A percentile compares a stretch with the other conserved stretches of the same genome.
phyloP scores from a whole-genome alignment of 148 eudicot species.

The Spergularia bocconei region DNA sequence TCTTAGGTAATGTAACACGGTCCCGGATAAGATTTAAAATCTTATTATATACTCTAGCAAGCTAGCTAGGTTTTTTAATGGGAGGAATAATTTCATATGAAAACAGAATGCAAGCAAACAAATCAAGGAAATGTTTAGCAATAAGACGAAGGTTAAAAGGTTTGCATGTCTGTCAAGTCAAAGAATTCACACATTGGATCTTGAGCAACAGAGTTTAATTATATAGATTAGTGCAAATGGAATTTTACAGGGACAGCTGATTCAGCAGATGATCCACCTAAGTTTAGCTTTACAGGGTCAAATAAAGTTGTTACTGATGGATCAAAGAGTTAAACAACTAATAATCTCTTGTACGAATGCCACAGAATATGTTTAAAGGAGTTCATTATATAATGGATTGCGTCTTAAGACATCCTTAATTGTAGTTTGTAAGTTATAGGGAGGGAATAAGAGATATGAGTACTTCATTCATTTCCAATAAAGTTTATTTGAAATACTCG shows the following conservation, averaged over 20 bases:
- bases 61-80: background rate
- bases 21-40: too few relatives aligned
- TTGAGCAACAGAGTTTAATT: constrained; percentile 14
- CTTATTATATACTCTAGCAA: background rate
- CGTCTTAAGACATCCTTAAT: too few relatives aligned
- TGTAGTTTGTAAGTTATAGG: too few relatives aligned
- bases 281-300: constrained; percentile 11
- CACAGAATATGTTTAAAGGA: too few relatives aligned
- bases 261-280: constrained; percentile 15
- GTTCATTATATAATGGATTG: too few relatives aligned
- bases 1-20: too few relatives aligned
- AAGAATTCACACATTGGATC: constrained; percentile 25
- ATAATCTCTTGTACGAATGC: too few relatives aligned
- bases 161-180: constrained; percentile 29
- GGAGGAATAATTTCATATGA: constrained; percentile 2
- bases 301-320: constrained; percentile 8
- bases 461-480: too few relatives aligned
- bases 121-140: background rate
- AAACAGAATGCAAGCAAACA: constrained; percentile 11
- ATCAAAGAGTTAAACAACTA: too few relatives aligned
- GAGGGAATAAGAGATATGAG: too few relatives aligned
- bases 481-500: too few relatives aligned
- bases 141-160: constrained; percentile 11
- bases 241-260: constrained; percentile 9
- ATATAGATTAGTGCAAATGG: background rate